A percentile compares a stretch with the other conserved stretches of the same genome.
These are phyloP conservation scores for Brassica incana DNA, from an alignment of 345 rosid genomes.

Conservation along the genomic window DNA sequence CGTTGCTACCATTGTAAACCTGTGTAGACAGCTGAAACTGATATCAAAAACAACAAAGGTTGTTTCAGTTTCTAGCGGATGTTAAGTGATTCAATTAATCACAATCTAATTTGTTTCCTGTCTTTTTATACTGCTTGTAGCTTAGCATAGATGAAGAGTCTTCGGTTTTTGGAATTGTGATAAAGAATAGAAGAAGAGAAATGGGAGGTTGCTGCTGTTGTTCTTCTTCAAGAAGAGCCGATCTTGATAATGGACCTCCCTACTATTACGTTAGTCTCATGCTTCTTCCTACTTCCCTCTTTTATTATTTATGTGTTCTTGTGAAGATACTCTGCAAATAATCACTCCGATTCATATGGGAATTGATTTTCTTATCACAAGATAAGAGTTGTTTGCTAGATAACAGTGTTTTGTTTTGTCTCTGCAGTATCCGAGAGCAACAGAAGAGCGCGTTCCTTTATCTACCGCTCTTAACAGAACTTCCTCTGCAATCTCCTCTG, in stretches of 20 bases:
- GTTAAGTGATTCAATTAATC: not conserved
- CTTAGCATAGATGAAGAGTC: constrained; percentile 31
- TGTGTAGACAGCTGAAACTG: constrained; percentile 6
- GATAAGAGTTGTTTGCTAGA: not conserved
- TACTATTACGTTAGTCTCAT: constrained; percentile 51
- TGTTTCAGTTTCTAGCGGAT: constrained; percentile 7
- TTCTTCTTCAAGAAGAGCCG: constrained; percentile 53
- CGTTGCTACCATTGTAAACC: not conserved
- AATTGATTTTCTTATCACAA: not conserved
- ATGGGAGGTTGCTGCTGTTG: constrained; percentile 98
- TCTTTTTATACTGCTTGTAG: constrained; percentile 14
- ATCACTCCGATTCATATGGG: not conserved
- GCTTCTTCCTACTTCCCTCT: not conserved
- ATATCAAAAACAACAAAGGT: not conserved
- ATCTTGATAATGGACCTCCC: constrained; percentile 43
- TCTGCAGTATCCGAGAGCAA: constrained; percentile 60
- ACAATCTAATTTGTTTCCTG: constrained; percentile 16
- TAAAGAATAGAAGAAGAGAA: not conserved
- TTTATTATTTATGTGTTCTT: not conserved
- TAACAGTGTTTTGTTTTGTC: constrained; percentile 2
- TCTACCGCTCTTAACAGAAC: constrained; percentile 51
- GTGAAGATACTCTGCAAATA: not conserved
- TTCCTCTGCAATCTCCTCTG: constrained; percentile 41
- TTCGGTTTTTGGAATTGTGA: constrained; percentile 35
- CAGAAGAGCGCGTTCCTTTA: constrained; percentile 67